phyloP scores from a whole-genome alignment of 352 stramenopile genomes.

The Stramenopiles sp. region DNA sequence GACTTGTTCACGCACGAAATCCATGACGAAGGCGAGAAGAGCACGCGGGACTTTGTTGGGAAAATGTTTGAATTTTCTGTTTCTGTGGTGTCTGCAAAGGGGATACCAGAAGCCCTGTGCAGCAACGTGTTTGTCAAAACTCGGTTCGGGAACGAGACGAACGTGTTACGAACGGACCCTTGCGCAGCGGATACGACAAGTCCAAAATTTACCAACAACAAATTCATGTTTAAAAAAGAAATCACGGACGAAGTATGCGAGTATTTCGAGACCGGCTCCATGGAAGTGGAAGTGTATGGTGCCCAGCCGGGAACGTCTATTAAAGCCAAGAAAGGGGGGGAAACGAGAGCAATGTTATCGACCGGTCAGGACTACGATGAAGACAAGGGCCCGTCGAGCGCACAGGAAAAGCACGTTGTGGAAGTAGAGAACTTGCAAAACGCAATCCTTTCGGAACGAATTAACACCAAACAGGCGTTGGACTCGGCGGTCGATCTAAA shows the following conservation, averaged over 20 bases:
- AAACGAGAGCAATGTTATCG: conserved; percentile 3
- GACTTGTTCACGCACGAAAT: conserved; percentile 17
- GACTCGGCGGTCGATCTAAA: background rate
- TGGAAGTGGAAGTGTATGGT: conserved; percentile 24
- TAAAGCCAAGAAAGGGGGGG: background rate
- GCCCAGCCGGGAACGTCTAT: background rate
- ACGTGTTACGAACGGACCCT: conserved; percentile 13
- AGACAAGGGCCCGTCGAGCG: too few species aligned
- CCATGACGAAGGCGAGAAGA: conserved; percentile 18
- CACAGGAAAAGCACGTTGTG: background rate
- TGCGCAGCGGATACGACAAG: conserved; percentile 18
- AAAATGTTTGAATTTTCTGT: conserved; percentile 18
- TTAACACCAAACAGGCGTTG: background rate
- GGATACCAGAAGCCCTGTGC: conserved; percentile 18
- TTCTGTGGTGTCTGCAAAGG: conserved; percentile 15
- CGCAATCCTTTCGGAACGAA: background rate
- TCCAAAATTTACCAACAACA: conserved; percentile 19
- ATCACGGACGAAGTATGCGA: conserved; percentile 18
- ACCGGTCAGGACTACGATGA: background rate
- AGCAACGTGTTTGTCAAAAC: conserved; percentile 18
- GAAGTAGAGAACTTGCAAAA: conserved; percentile 9
- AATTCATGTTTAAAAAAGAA: conserved; percentile 10
- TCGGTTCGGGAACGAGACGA: conserved; percentile 17
- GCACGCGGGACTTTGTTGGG: conserved; percentile 12
- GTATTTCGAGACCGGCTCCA: conserved; percentile 15